phyloP scores from a whole-genome alignment of 345 rosid species.

The Litchi chinensis region DNA sequence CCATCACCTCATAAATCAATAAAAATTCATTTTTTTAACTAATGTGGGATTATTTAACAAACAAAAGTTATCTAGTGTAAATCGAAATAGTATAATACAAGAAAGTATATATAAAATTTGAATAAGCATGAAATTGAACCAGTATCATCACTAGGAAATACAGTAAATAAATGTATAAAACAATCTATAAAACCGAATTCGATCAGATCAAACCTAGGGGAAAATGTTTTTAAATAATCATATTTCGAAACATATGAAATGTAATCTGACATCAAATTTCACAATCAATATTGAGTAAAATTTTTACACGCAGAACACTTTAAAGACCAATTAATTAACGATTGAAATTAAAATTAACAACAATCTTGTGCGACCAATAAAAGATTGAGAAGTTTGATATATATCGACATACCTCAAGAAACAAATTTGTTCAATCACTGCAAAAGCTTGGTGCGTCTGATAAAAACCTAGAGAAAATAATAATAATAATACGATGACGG shows the following conservation, averaged over 20 bases:
- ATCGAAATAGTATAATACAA: too few relatives aligned
- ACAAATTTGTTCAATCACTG: background rate
- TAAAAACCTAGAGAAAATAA: too few relatives aligned
- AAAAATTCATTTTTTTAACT: too few relatives aligned
- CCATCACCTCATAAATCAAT: too few relatives aligned
- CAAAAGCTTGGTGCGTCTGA: background rate
- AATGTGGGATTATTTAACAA: too few relatives aligned
- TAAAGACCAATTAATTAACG: too few relatives aligned
- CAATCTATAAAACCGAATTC: too few relatives aligned
- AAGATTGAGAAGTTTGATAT: background rate
- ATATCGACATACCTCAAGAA: background rate
- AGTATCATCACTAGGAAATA: background rate
- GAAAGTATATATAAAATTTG: background rate
- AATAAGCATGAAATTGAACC: background rate
- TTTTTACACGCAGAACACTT: background rate
- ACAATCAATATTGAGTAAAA: too few relatives aligned
- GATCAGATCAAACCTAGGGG: background rate
- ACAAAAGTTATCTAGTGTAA: background rate
- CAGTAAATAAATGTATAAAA: background rate
- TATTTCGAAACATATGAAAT: background rate
- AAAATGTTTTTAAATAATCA: too few relatives aligned
- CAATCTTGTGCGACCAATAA: too few relatives aligned
- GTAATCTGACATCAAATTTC: background rate
- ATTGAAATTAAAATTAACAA: too few relatives aligned
- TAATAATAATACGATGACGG: too few relatives aligned